phyloP scores from a whole-genome alignment of 306 rosid genomes.

The Phaseolus lunatus region DNA sequence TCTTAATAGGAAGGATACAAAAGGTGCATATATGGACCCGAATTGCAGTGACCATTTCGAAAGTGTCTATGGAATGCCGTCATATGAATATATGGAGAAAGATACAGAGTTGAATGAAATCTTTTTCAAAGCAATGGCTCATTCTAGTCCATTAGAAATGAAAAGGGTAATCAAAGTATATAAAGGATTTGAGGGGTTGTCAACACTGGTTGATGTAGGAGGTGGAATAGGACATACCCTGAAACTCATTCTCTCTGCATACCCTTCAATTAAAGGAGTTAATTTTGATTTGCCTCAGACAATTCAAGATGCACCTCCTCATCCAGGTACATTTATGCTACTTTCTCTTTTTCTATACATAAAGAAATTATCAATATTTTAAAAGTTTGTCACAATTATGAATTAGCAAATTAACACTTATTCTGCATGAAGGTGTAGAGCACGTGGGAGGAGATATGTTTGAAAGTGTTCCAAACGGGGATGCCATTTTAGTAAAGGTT shows the following conservation, averaged over 20 bases:
- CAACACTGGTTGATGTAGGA: constrained; percentile 12
- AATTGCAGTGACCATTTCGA: not conserved
- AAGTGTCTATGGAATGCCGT: not conserved
- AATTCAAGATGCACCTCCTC: not conserved
- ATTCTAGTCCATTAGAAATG: not conserved
- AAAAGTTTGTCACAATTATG: not conserved
- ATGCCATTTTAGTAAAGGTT: constrained; percentile 29
- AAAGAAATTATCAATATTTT: not conserved
- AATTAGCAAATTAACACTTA: not conserved
- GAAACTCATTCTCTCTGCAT: not conserved
- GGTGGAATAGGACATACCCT: not conserved
- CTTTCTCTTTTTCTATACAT: not conserved
- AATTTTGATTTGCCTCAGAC: constrained; percentile 10
- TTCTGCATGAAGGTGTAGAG: constrained; percentile 1
- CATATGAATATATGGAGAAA: not conserved
- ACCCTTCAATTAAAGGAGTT: not conserved
- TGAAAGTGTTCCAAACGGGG: constrained; percentile 14
- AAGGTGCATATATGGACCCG: not conserved
- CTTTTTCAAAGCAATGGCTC: not conserved
- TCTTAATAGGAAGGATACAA: not conserved
- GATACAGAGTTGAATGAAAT: not conserved
- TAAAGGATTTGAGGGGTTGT: not conserved
- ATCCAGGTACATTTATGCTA: not conserved
- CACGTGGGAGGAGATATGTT: constrained; percentile 28
- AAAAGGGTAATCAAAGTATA: not conserved